Evolutionary conservation across 345 rosid genomes (phyloP), one percentile per base, ranked within the genome.

Genomic region (Barbarea vulgaris): DNA sequence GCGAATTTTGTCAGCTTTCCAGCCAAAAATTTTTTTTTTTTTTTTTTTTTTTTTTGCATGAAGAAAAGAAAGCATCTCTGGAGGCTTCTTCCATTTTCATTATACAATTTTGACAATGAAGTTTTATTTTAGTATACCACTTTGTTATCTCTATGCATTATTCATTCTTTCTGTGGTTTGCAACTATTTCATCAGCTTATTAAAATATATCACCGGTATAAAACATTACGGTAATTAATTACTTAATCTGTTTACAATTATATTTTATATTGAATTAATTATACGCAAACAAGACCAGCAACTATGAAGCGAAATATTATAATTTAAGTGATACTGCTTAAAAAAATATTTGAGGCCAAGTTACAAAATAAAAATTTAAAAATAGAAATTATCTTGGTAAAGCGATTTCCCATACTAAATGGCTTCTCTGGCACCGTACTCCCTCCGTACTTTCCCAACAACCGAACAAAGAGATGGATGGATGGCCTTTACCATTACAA

Each of bases 1-100:
- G 28, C 31, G 17, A 17, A 36, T 55, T 48, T 70, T 77, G 76
- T 64, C 67, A 70, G 80, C 72, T 70, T 64, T 77, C 46, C 79
- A 76, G 74, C 79, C 8, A 50, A 46, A 76, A 17, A 31, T 63
- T 30, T 69, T 30, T 2, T 5, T 63, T 30, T 69, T 30, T 2
- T 5, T 50, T 37, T 31, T 67, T 4, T 55, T 48, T 70, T 61
- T 60, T n/a, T 41, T 21, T 30, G 57, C 58, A 57, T 75, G 61
- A 47, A 57, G 52, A 34, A 44, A 68, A 48, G 8, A 68, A 76
- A 69, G 30, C 48, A 68, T 69, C 39, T 68, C 36, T 68, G 27
- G 73, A 25, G 60, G 65, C n/a, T 46, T 11, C 65, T 64, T 55
- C 46, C 64, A 36, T 12, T 50, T 25, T 17, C 56, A 28, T n/a